Evolutionary conservation across 169 alveolate genomes (phyloP), one percentile per base, ranked within the genome.

Genomic region (Miamiensis avidus): DNA sequence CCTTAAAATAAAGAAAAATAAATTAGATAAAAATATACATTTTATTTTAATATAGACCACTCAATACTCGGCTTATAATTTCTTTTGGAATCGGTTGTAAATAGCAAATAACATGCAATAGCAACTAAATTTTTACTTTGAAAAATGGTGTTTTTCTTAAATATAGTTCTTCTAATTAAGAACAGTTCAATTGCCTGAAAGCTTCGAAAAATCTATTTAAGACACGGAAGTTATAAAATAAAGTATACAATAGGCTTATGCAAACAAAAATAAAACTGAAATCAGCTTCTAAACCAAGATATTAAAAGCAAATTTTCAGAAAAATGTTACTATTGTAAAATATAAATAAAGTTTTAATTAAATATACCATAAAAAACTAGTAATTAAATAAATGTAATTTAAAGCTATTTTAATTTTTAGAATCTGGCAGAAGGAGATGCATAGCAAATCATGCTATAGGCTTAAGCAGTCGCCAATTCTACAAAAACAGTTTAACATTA

Each of bases 201-300:
- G 88, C 76, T 96, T 93, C 85, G 96, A 96, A 77, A 85, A 83
- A 29, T 95, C 97, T 0, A 94, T 96, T 75, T 94, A 93, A 88
- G 91, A 86, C 29, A 89, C 97, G 65, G 97, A 94, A 90, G 97
- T 96, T 0, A 89, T 90, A 91, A 94, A 93, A 34, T 91, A 94
- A 82, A 97, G 93, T 83, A 94, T 96, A 31, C 82, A 89, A n/a
- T 90, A 85, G 91, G 96, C 98, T 1, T 64, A 88, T 72, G 96
- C 97, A 29, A 87, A 93, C 78, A 92, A 88, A 84, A 86, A 88
- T 72, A 89, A 93, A 88, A 89, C 89, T 28, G 83, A 86, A 78
- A 92, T 95, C 29, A 96, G 91, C 82, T 78, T 94, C 25, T 92
- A 94, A 82, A 94, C 98, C 4, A 82, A 86, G 32, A 88, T 88